Evolutionary conservation across 305 asterid species (phyloP), one percentile per base, ranked within the genome.

Genomic region (Ruellia speciosa): DNA sequence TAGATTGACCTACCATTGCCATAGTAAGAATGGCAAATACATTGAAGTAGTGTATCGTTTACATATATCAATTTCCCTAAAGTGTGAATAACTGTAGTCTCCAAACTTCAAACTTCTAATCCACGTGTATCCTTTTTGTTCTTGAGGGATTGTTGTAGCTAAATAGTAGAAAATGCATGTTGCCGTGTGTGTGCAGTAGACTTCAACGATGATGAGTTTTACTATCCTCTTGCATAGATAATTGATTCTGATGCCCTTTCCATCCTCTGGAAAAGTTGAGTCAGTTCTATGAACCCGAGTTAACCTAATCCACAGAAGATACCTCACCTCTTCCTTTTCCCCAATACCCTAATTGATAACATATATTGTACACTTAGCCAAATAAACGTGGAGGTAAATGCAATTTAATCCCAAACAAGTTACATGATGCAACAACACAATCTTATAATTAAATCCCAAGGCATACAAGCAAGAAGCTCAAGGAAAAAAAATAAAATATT

Each of bases 391-490:
- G n/a, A n/a, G n/a, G n/a, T 15, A 52, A 34, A 64, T 41, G 17
- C 34, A 34, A 3, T 16, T 24, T 7, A 6, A n/a, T n/a, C n/a
- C n/a, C n/a, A 43, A 43, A 43, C 16, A 3, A 31, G 43, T n/a
- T 10, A 58, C 10, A 43, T 2, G 1, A 15, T 13, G 16, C 1
- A 12, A 43, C 6, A 11, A 37, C 12, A 37, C 48, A 14, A 90
- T 96, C 97, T 85, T 87, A 54, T 83, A 90, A 90, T 90, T 47
- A 78, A 12, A 82, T 90, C 97, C 97, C 97, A 90, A 58, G 96
- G 97, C 82, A 90, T 40, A 46, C 96, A 90, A 52, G 86, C 81
- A 9, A 90, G 83, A 53, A 87, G 65, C 65, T 90, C 97, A 9
- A 78, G 16, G 54, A 77, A 39, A 61, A 90, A 87, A 75, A n/a